These are phyloP conservation scores for Curvularia sp. DNA, from an alignment of 2,329 filamentous ascomycete genomes.

Conservation along the genomic window DNA sequence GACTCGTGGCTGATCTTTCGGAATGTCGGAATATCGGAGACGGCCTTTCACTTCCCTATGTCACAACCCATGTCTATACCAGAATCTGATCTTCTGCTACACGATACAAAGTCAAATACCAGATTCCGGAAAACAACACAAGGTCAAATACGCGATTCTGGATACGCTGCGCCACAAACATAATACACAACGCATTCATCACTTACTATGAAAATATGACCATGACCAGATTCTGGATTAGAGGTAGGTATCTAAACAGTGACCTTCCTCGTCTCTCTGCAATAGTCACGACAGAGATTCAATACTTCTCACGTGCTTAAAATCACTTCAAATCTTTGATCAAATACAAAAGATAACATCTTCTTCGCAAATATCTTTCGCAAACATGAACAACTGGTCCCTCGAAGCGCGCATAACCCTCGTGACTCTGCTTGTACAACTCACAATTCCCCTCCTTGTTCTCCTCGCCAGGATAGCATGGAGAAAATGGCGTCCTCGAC, in stretches of 20 bases:
- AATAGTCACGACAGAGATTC: background rate
- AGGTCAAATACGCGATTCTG: background rate
- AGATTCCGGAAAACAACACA: background rate
- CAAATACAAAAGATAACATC: background rate
- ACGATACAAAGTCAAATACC: background rate
- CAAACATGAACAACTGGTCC: slow-evolving; percentile 3
- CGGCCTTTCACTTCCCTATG: background rate
- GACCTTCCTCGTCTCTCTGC: background rate
- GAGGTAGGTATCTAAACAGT: background rate
- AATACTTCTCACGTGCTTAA: background rate
- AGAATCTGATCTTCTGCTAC: background rate
- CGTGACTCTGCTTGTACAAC: slow-evolving; percentile 3
- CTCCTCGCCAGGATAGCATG: background rate
- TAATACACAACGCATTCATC: too few species aligned
- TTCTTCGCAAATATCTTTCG: background rate
- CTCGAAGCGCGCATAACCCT: slow-evolving; percentile 11
- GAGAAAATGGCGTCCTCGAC: background rate
- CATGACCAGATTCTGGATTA: slow-evolving; percentile 4
- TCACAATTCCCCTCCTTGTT: background rate
- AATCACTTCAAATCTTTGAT: background rate
- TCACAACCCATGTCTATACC: background rate
- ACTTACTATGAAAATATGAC: too few species aligned
- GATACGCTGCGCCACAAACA: background rate
- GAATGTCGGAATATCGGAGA: background rate
- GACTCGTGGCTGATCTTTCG: background rate